Percentiles rank a stretch among this genome's conserved stretches.
Conservation (phyloP, 148 eudicot genomes). For the Fagopyrum esculentum region DNA sequence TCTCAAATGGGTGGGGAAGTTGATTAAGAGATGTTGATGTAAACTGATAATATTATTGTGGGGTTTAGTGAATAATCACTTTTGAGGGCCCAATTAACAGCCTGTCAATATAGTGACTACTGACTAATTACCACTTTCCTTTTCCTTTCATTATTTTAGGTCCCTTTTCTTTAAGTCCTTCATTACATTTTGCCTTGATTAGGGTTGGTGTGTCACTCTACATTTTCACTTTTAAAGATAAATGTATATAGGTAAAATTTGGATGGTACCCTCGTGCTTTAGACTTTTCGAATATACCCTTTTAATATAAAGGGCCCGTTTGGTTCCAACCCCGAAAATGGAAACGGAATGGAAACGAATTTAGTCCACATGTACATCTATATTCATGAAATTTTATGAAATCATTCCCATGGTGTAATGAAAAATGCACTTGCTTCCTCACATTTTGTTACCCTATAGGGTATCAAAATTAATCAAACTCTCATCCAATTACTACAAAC, state of each 20-base stretch:
- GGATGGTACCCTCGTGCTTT: too few species aligned
- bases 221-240: not conserved
- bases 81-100: constrained; percentile 5
- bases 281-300: too few species aligned
- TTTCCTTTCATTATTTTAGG: not conserved
- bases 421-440: too few species aligned
- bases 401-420: too few species aligned
- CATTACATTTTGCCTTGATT: not conserved
- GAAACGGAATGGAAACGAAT: too few species aligned
- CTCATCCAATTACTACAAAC: too few species aligned
- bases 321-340: too few species aligned
- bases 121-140: not conserved
- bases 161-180: not conserved
- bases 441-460: too few species aligned
- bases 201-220: not conserved
- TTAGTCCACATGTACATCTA: too few species aligned
- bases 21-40: constrained; percentile 8
- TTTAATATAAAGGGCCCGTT: too few species aligned
- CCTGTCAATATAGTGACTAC: constrained; percentile 5
- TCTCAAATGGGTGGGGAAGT: not conserved
- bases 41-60: constrained; percentile 4
- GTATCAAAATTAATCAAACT: too few species aligned
- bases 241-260: not conserved
- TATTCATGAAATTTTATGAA: too few species aligned
- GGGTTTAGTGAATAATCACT: constrained; percentile 6